Evolutionary conservation across 352 stramenopile species (phyloP).

Genomic region (Thraustochytrium striatum): DNA sequence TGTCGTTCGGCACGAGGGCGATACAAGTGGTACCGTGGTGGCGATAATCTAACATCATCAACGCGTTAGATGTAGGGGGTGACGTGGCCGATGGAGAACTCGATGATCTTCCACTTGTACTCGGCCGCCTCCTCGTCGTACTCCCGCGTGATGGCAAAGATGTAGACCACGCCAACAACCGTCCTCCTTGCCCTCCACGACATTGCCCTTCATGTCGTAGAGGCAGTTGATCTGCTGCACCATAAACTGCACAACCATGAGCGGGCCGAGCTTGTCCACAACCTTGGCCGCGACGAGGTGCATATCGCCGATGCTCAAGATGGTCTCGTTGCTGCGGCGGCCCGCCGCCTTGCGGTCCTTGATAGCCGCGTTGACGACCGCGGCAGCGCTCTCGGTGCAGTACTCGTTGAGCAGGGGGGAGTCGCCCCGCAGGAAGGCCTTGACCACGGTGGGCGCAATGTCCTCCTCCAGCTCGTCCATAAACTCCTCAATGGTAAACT

Average conservation of each 20-base stretch:
- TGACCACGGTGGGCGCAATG: slow-evolving; percentile 86
- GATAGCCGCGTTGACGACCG: slow-evolving; percentile 27
- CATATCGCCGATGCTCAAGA: slow-evolving; percentile 92
- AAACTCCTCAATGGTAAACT: slow-evolving; percentile 94
- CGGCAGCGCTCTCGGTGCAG: slow-evolving; percentile 80
- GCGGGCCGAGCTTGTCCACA: slow-evolving; percentile 72
- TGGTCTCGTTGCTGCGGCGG: slow-evolving; percentile 84
- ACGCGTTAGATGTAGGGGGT: slow-evolving; percentile 49
- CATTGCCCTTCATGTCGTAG: slow-evolving; percentile 88
- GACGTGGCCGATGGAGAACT: slow-evolving; percentile 67
- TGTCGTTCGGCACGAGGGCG: too few relatives aligned
- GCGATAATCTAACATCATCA: too few relatives aligned
- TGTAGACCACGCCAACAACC: slow-evolving; percentile 96
- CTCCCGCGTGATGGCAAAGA: slow-evolving; percentile 93
- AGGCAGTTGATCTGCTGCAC: slow-evolving; percentile 99
- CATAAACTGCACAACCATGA: slow-evolving; percentile 94
- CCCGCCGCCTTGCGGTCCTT: slow-evolving; percentile 52
- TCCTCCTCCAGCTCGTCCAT: slow-evolving; percentile 87
- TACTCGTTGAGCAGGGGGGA: slow-evolving; percentile 89
- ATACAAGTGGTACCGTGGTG: too few relatives aligned
- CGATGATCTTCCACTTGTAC: slow-evolving; percentile 74
- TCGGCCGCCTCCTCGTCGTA: slow-evolving; percentile 87
- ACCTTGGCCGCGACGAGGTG: slow-evolving; percentile 89
- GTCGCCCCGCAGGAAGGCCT: slow-evolving; percentile 88
- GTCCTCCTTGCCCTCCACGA: slow-evolving; percentile 92